These are phyloP conservation scores for Penicillium dipodomyicola DNA, from an alignment of 495 filamentous ascomycete genomes.

Conservation along the genomic window DNA sequence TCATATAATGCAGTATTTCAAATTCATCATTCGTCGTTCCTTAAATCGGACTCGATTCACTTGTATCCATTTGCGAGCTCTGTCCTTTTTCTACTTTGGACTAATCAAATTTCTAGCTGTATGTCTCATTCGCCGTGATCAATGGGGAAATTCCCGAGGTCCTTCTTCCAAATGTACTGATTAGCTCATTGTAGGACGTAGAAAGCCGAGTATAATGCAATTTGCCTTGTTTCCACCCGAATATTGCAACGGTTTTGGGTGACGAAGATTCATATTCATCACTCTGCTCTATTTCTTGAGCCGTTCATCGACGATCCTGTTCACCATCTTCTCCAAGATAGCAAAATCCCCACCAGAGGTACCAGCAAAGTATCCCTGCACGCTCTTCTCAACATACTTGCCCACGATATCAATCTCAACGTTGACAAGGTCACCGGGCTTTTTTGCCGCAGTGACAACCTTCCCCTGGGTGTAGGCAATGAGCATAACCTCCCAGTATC, in stretches of 20 bases:
- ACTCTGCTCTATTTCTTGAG: conserved; percentile 41
- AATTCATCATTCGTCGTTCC: background rate
- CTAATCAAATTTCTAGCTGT: background rate
- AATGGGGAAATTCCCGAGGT: background rate
- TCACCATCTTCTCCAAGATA: conserved; percentile 81
- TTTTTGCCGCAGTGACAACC: conserved; percentile 80
- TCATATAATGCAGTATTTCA: conserved; percentile 8
- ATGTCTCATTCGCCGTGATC: background rate
- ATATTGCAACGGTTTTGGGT: background rate
- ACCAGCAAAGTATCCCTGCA: conserved; percentile 56
- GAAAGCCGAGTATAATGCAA: background rate
- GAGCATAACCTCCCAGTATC: conserved; percentile 98
- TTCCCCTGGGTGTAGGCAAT: conserved; percentile 97
- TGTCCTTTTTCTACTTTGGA: background rate
- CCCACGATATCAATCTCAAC: conserved; percentile 98
- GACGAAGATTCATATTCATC: conserved; percentile 8
- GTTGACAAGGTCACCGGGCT: conserved; percentile 83
- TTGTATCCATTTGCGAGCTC: background rate
- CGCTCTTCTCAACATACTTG: conserved; percentile 98
- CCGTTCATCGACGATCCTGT: conserved; percentile 71
- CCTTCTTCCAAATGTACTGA: background rate
- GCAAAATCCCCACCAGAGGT: conserved; percentile 52
- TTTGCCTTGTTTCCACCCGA: background rate
- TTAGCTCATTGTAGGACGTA: background rate
- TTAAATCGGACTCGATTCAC: background rate